Conservation (phyloP, 306 rosid genomes). For the Vigna mungo region DNA sequence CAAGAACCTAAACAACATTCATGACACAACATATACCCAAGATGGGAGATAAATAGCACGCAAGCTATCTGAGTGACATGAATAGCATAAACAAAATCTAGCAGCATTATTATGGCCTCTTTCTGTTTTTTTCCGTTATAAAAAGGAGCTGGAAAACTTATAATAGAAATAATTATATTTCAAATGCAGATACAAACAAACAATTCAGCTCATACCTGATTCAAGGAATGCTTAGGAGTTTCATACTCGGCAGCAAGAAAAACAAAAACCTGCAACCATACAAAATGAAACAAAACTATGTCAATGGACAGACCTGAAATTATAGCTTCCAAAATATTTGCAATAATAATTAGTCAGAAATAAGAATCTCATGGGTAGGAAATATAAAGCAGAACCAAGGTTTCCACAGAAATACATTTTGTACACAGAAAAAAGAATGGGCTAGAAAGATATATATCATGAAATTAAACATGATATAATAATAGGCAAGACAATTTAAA, state of each 20-base stretch:
- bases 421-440: constrained; percentile 16
- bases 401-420: neutral
- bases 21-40: neutral
- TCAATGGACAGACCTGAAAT: neutral
- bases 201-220: constrained; percentile 61
- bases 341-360: neutral
- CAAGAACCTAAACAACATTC: constrained; percentile 26
- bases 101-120: neutral
- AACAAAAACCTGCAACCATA: constrained; percentile 71
- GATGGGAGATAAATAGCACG: neutral
- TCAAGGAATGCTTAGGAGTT: constrained; percentile 71
- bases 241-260: constrained; percentile 88
- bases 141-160: neutral
- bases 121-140: constrained; percentile 2
- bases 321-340: neutral
- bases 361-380: neutral
- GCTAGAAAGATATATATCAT: constrained; percentile 3
- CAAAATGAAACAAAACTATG: constrained; percentile 31
- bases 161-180: neutral
- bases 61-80: neutral
- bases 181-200: constrained; percentile 22
- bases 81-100: neutral
- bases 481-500: constrained; percentile 7
- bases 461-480: constrained; percentile 19
- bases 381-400: neutral